Conservation (phyloP, 139 green algal genomes). For the Closterium sp. region DNA sequence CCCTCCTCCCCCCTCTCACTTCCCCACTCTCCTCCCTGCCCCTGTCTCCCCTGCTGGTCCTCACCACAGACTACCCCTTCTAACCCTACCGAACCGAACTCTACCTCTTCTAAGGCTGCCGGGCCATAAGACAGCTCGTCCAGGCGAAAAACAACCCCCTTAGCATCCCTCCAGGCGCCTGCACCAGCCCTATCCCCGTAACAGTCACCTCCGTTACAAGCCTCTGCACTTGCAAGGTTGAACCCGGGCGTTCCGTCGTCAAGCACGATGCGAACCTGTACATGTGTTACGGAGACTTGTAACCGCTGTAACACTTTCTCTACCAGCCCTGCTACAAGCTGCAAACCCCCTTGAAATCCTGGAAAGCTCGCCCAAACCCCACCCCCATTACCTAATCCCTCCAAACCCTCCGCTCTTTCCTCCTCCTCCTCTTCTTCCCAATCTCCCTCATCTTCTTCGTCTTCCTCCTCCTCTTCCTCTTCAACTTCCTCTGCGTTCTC, state of each 20-base stretch:
- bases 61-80: background rate
- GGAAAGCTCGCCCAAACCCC: background rate
- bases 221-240: background rate
- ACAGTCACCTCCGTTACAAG: background rate
- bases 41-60: background rate
- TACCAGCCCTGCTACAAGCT: background rate
- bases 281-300: background rate
- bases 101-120: background rate
- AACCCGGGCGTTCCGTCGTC: background rate
- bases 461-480: too few species aligned
- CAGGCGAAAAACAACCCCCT: background rate
- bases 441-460: background rate
- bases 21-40: background rate
- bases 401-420: background rate
- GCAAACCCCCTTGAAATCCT: background rate
- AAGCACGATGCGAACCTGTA: background rate
- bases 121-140: background rate
- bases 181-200: background rate
- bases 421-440: background rate
- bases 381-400: background rate
- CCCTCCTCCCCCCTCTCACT: background rate
- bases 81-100: too few species aligned
- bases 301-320: background rate
- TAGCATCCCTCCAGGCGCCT: background rate
- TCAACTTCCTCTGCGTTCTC: background rate